Conservation (phyloP, 2,329 filamentous ascomycete genomes). For the Epichloe uncinata region DNA sequence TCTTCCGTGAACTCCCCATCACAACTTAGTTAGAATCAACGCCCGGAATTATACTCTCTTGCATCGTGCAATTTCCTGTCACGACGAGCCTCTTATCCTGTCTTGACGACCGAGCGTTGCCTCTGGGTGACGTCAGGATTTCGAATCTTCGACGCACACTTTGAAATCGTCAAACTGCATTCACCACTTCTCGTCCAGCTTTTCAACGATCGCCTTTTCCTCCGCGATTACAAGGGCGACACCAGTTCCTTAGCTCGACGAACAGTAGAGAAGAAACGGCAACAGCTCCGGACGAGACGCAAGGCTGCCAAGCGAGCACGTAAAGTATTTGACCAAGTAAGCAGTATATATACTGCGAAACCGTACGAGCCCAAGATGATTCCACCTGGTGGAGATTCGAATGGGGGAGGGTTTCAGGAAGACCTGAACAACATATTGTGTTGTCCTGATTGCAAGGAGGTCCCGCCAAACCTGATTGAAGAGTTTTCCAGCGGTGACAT, state of each 20-base stretch:
- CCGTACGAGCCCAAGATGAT: conserved; percentile 34
- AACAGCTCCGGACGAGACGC: conserved; percentile 19
- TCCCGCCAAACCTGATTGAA: conserved; percentile 84
- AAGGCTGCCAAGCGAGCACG: conserved; percentile 22
- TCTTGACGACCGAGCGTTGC: background rate
- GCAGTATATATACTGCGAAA: conserved; percentile 30
- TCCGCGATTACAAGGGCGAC: conserved; percentile 13
- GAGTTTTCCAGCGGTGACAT: conserved; percentile 88
- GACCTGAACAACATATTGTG: conserved; percentile 78
- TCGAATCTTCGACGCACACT: background rate
- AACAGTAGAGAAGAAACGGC: conserved; percentile 19
- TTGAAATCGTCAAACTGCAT: conserved; percentile 49
- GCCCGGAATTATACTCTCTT: background rate
- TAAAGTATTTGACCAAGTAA: conserved; percentile 26
- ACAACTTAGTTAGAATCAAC: background rate
- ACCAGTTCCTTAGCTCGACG: conserved; percentile 9
- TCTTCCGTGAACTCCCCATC: no score
- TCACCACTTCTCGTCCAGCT: conserved; percentile 55
- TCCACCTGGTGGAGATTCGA: conserved; percentile 21
- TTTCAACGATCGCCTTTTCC: conserved; percentile 29
- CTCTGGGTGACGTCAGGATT: background rate
- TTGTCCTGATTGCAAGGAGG: conserved; percentile 83
- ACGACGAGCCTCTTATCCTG: background rate
- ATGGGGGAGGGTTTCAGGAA: conserved; percentile 38
- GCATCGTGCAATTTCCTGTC: background rate